Conservation (phyloP, 495 filamentous ascomycete genomes). For the Penicillium cosmopolitanum region DNA sequence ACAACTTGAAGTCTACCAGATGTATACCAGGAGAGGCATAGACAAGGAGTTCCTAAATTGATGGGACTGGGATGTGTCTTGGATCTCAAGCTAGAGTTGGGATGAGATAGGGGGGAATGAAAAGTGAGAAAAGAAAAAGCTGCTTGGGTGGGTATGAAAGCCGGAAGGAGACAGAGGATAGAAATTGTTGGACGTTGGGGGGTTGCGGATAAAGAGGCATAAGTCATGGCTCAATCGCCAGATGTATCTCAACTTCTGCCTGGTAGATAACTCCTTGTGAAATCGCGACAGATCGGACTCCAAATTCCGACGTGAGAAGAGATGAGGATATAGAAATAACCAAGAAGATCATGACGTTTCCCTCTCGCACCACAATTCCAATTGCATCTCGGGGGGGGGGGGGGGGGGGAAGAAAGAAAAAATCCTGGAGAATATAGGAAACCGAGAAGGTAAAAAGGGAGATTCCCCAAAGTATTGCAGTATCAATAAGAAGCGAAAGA, state of each 20-base stretch:
- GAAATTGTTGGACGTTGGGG: background rate
- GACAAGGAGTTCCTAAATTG: conserved; percentile 18
- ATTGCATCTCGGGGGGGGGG: background rate
- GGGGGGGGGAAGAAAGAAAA: background rate
- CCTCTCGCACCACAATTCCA: background rate
- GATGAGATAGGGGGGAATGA: conserved; percentile 5
- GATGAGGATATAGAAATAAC: background rate
- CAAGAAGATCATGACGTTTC: background rate
- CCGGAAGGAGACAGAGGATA: background rate
- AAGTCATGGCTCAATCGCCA: background rate
- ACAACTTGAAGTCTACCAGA: conserved; percentile 16
- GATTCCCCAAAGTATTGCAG: conserved; percentile 1
- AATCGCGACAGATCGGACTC: background rate
- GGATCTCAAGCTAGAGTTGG: conserved; percentile 24
- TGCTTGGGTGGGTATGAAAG: conserved; percentile 1
- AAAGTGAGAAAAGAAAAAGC: conserved; percentile 8
- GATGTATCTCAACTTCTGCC: background rate
- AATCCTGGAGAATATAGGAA: background rate
- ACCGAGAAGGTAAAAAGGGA: conserved; percentile 2
- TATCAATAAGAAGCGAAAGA: conserved; percentile 23
- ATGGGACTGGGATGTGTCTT: conserved; percentile 5
- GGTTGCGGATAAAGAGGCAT: background rate
- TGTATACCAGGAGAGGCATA: conserved; percentile 5
- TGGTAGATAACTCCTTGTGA: background rate
- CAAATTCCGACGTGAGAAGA: background rate